phyloP scores from a whole-genome alignment of 2,329 filamentous ascomycete species.

The Claviceps sp. region DNA sequence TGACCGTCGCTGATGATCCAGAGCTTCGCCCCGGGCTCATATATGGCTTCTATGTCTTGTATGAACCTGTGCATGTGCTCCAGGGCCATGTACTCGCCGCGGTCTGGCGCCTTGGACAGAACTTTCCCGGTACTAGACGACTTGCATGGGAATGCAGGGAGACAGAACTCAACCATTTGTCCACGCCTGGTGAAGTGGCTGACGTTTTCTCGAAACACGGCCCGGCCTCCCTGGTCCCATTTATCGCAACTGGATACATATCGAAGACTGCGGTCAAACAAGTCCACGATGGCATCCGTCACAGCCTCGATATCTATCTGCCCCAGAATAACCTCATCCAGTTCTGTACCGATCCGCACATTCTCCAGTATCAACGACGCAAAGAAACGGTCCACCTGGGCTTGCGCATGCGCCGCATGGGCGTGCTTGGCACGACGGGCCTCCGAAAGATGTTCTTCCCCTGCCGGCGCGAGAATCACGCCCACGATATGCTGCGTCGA shows the following conservation, averaged over 20 bases:
- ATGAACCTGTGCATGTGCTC: slow-evolving; percentile 17
- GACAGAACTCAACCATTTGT: slow-evolving; percentile 14
- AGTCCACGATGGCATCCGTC: slow-evolving; percentile 7
- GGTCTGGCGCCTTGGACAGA: slow-evolving; percentile 17
- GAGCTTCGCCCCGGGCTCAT: slow-evolving; percentile 20
- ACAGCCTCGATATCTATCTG: not conserved
- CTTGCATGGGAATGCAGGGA: slow-evolving; percentile 27
- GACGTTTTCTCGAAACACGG: slow-evolving; percentile 11
- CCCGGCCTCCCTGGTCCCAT: slow-evolving; percentile 11
- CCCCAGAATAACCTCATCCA: not conserved
- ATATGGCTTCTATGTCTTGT: slow-evolving; percentile 16
- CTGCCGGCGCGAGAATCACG: slow-evolving; percentile 1
- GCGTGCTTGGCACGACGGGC: no score
- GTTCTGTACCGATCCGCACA: not conserved
- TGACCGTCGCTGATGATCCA: slow-evolving; percentile 27
- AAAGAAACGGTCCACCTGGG: slow-evolving; percentile 5
- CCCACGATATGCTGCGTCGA: slow-evolving; percentile 1
- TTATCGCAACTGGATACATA: slow-evolving; percentile 11
- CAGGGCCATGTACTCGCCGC: slow-evolving; percentile 21
- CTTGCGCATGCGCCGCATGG: not conserved
- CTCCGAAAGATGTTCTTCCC: no score
- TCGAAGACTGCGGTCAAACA: slow-evolving; percentile 14
- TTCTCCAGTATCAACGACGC: slow-evolving; percentile 1
- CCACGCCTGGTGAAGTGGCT: slow-evolving; percentile 12
- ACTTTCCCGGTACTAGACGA: slow-evolving; percentile 23